Conservation (phyloP, 1,284 basidiomycete genomes). For the Malassezia caprae region DNA sequence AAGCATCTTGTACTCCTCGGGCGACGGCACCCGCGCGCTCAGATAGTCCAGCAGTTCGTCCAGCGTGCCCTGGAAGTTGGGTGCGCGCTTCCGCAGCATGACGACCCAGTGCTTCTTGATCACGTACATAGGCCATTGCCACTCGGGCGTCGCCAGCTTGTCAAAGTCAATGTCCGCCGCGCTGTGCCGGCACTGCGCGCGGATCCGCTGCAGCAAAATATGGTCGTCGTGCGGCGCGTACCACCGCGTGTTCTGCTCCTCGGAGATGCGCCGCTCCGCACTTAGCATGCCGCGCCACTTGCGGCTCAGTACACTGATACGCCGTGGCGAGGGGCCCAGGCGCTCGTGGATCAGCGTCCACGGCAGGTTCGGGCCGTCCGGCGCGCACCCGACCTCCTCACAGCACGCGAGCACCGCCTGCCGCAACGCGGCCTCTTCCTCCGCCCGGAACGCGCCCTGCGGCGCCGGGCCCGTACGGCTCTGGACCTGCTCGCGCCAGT, state of each 20-base stretch:
- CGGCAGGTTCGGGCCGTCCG: constrained; percentile 17
- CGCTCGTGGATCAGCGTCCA: constrained; percentile 20
- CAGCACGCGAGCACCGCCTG: constrained; percentile 14
- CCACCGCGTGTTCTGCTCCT: constrained; percentile 17
- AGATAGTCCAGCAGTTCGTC: constrained; percentile 13
- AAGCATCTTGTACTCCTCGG: constrained; percentile 18
- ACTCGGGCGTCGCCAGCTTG: constrained; percentile 12
- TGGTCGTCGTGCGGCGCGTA: constrained; percentile 20
- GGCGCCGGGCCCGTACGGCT: constrained; percentile 5
- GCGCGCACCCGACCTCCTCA: constrained; percentile 11
- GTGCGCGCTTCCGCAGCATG: constrained; percentile 15
- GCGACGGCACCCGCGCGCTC: constrained; percentile 6
- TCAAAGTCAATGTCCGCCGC: constrained; percentile 18
- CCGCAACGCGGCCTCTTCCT: constrained; percentile 16
- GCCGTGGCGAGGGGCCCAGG: constrained; percentile 15
- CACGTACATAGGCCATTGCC: constrained; percentile 19
- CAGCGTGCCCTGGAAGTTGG: constrained; percentile 7
- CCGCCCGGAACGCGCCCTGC: constrained; percentile 12
- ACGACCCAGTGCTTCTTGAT: constrained; percentile 20
- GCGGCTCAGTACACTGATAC: constrained; percentile 18
- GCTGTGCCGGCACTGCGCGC: constrained; percentile 9
- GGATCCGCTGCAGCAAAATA: constrained; percentile 13
- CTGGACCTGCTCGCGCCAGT: constrained; percentile 19
- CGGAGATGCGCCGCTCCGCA: constrained; percentile 13
- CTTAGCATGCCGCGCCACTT: constrained; percentile 21